Percentiles rank a stretch among this genome's conserved stretches.
phyloP scores from a whole-genome alignment of 495 filamentous ascomycete genomes.

The Glonium stellatum region DNA sequence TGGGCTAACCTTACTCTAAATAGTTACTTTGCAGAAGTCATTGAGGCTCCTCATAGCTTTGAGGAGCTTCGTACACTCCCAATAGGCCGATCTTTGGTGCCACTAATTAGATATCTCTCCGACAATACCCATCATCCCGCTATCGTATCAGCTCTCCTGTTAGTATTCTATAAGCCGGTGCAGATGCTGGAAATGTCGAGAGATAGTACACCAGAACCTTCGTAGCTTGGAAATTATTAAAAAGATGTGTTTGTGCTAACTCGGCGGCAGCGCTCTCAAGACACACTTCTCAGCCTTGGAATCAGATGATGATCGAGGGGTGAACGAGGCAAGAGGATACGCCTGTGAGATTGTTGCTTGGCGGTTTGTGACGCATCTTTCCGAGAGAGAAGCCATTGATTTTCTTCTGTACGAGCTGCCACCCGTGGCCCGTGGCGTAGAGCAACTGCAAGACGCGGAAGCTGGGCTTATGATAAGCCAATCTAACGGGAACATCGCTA shows the following conservation, averaged over 20 bases:
- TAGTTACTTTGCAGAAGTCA: slow-evolving; percentile 59
- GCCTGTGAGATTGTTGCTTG: slow-evolving; percentile 92
- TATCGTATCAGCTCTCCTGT: slow-evolving; percentile 76
- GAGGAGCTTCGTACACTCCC: slow-evolving; percentile 68
- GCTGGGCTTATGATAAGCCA: neutral
- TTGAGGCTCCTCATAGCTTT: slow-evolving; percentile 64
- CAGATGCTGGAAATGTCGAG: too few relatives aligned
- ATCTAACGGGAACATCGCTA: neutral
- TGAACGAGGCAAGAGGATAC: slow-evolving; percentile 69
- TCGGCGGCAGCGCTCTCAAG: slow-evolving; percentile 58
- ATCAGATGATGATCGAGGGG: slow-evolving; percentile 54
- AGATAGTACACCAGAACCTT: neutral
- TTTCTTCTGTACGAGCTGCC: slow-evolving; percentile 78
- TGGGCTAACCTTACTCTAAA: neutral
- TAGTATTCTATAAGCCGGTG: slow-evolving; percentile 27
- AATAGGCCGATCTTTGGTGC: slow-evolving; percentile 55
- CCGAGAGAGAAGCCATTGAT: slow-evolving; percentile 74
- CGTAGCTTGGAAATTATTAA: neutral
- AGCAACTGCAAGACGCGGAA: slow-evolving; percentile 3
- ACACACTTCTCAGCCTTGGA: slow-evolving; percentile 49
- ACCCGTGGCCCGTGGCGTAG: slow-evolving; percentile 18
- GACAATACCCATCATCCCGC: slow-evolving; percentile 61
- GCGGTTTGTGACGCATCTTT: slow-evolving; percentile 73
- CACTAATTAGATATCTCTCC: slow-evolving; percentile 59
- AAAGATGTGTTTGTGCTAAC: neutral